A percentile compares a stretch with the other conserved stretches of the same genome.
phyloP scores from a whole-genome alignment of 352 stramenopile genomes.

The Pythium diclinum region DNA sequence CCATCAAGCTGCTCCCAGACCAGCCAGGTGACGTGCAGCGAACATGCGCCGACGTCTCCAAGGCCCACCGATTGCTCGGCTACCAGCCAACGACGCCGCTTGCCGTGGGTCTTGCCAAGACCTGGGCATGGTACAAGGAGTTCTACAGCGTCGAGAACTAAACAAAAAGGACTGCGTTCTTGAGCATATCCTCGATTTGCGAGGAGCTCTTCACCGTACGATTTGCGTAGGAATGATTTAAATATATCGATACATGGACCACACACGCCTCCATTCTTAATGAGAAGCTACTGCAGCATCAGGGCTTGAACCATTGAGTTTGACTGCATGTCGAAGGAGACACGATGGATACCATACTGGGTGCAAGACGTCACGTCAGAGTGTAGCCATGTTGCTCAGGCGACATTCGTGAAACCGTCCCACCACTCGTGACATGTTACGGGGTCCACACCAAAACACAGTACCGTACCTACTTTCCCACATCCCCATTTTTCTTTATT shows the following conservation, averaged over 20 bases:
- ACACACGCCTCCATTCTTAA: neutral
- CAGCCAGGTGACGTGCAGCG: constrained; percentile 96
- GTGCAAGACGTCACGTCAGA: constrained; percentile 1
- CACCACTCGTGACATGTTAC: neutral
- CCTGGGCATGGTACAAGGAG: constrained; percentile 92
- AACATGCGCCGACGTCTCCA: constrained; percentile 95
- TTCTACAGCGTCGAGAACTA: constrained; percentile 39
- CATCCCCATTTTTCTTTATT: neutral
- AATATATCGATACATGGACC: constrained; percentile 15
- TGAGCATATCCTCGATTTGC: neutral
- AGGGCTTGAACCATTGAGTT: too few species aligned
- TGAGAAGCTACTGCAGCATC: too few species aligned
- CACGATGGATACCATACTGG: neutral
- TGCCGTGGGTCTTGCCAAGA: constrained; percentile 90
- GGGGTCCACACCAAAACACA: neutral
- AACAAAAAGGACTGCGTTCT: neutral
- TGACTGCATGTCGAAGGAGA: too few species aligned
- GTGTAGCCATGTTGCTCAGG: neutral
- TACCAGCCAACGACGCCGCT: constrained; percentile 94
- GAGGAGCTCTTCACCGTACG: neutral
- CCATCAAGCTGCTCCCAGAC: constrained; percentile 92
- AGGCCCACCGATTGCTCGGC: constrained; percentile 93
- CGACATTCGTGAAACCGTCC: neutral
- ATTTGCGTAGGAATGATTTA: constrained; percentile 20
- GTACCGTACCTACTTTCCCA: neutral